phyloP scores from a whole-genome alignment of 75 land plant species.

The Picea glauca region DNA sequence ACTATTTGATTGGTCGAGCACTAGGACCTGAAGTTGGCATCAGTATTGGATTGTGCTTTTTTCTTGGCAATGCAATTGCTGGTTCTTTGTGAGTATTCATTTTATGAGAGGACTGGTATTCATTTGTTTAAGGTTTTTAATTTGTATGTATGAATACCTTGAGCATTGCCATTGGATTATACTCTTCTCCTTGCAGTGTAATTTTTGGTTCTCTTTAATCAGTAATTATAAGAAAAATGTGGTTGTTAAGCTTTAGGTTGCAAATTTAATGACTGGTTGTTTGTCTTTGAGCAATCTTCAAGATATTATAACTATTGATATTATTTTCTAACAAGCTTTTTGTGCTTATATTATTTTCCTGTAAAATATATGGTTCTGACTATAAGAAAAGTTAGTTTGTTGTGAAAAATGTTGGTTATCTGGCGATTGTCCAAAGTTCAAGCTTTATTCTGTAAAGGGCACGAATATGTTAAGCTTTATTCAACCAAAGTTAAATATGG shows the following conservation, averaged over 20 bases:
- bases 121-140: background rate
- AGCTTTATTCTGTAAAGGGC: too few species aligned
- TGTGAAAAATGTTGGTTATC: background rate
- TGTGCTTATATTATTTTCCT: background rate
- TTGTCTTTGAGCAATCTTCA: too few species aligned
- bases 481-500: too few species aligned
- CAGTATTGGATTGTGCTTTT: slow-evolving; percentile 57
- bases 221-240: background rate
- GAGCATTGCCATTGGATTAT: background rate
- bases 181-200: background rate
- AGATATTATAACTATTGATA: background rate
- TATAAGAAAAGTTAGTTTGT: background rate
- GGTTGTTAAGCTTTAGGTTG: background rate
- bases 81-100: slow-evolving; percentile 40
- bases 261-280: background rate
- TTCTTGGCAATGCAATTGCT: slow-evolving; percentile 57
- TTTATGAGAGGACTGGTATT: background rate
- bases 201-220: background rate
- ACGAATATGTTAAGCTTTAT: too few species aligned
- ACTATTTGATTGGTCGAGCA: slow-evolving; percentile 51
- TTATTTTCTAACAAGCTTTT: background rate
- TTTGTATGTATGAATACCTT: background rate
- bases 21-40: slow-evolving; percentile 59
- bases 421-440: too few species aligned
- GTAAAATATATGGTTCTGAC: background rate